phyloP scores from a whole-genome alignment of 2,329 filamentous ascomycete species.

The Ceratocystis colombiana region DNA sequence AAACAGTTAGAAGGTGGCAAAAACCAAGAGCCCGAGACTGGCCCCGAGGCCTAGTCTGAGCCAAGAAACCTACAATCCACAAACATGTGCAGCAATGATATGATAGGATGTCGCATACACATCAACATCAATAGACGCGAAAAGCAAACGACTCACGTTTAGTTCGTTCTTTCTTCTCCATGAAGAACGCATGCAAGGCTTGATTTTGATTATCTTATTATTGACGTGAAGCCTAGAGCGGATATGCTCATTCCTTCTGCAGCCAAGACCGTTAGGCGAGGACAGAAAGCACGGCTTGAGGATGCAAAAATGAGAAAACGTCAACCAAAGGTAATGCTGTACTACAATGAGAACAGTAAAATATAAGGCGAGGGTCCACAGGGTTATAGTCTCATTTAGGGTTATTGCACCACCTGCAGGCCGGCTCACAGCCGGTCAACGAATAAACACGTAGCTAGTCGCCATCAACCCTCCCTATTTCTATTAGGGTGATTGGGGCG shows the following conservation, averaged over 20 bases:
- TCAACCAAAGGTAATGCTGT: neutral
- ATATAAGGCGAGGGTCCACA: neutral
- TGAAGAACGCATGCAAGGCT: too few species aligned
- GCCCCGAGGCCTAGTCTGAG: neutral
- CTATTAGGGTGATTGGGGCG: neutral
- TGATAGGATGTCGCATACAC: neutral
- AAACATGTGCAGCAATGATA: neutral
- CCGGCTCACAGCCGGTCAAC: constrained; percentile 1
- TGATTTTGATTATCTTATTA: neutral
- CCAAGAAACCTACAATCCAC: neutral
- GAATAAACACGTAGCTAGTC: neutral
- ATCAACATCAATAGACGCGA: neutral
- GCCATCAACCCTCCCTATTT: neutral
- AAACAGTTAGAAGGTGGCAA: constrained; percentile 38
- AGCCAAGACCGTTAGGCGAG: neutral
- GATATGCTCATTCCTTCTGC: neutral
- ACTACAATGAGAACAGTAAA: neutral
- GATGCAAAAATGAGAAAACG: neutral
- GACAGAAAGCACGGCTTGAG: neutral
- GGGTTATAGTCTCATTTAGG: neutral
- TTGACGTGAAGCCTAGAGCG: neutral
- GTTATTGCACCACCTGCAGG: neutral
- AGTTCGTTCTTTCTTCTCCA: too few species aligned
- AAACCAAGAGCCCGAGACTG: neutral
- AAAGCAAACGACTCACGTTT: too few species aligned